Percentiles rank a stretch among this genome's conserved stretches.
These are phyloP conservation scores for Silene latifolia DNA, from an alignment of 148 eudicot species.

Conservation along the genomic window DNA sequence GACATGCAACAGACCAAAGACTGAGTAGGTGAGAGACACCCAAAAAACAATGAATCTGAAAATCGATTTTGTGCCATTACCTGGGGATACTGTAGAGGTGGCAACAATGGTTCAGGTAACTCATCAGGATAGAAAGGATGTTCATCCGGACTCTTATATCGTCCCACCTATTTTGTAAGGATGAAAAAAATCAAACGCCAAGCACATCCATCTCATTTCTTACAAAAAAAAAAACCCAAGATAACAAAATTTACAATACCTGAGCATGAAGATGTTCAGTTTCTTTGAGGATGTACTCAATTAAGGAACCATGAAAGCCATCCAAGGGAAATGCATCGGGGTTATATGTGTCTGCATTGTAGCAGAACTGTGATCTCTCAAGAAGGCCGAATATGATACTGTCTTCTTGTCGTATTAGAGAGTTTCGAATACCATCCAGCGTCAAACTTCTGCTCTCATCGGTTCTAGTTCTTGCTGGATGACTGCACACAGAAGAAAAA, in stretches of 20 bases:
- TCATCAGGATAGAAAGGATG: constrained; percentile 87
- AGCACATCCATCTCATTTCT: constrained; percentile 5
- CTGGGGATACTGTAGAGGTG: constrained; percentile 79
- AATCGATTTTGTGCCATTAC: constrained; percentile 29
- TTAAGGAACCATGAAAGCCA: constrained; percentile 69
- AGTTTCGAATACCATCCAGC: constrained; percentile 70
- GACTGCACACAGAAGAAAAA: constrained; percentile 30
- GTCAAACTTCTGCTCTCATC: constrained; percentile 53
- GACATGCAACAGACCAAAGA: not conserved
- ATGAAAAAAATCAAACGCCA: constrained; percentile 9
- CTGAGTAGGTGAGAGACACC: constrained; percentile 6
- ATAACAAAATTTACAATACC: constrained; percentile 37
- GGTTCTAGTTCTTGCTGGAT: constrained; percentile 42
- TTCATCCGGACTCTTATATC: constrained; percentile 88
- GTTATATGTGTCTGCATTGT: constrained; percentile 70
- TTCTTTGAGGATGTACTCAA: constrained; percentile 77
- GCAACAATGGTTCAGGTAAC: constrained; percentile 70
- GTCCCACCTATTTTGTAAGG: constrained; percentile 56
- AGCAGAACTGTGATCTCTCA: constrained; percentile 91
- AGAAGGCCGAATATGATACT: constrained; percentile 85
- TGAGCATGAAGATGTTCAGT: constrained; percentile 86
- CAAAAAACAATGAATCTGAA: not conserved
- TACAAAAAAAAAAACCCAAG: not conserved
- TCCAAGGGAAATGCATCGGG: constrained; percentile 66
- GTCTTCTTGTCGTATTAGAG: constrained; percentile 90